phyloP scores from a whole-genome alignment of 2,329 filamentous ascomycete species.

The Aspergillus sp. region DNA sequence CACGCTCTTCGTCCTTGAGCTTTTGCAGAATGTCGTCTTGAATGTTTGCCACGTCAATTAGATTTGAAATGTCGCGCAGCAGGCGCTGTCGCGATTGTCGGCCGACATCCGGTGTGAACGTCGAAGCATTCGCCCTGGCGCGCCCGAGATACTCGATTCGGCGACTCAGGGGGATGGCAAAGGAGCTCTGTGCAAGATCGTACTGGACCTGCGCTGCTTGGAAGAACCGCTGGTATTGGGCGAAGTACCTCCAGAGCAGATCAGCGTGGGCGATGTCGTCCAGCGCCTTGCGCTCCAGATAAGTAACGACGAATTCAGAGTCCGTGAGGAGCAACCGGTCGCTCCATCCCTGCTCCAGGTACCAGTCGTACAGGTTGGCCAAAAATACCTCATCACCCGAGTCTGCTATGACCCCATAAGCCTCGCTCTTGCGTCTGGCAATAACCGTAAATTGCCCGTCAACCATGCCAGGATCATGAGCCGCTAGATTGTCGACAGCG shows the following conservation, averaged over 20 bases:
- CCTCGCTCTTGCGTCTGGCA: constrained; percentile 72
- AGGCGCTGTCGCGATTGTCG: constrained; percentile 76
- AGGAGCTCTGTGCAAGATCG: constrained; percentile 72
- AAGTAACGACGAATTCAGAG: constrained; percentile 76
- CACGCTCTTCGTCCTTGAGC: constrained; percentile 61
- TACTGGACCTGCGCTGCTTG: constrained; percentile 81
- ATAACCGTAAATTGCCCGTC: constrained; percentile 71
- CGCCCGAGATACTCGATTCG: constrained; percentile 83
- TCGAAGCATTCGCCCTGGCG: constrained; percentile 86
- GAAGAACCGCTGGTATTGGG: constrained; percentile 72
- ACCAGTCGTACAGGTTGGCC: constrained; percentile 96
- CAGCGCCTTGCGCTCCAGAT: constrained; percentile 66
- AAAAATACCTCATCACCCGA: constrained; percentile 92
- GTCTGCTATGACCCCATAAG: constrained; percentile 79
- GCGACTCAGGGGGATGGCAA: constrained; percentile 67
- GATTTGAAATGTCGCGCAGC: constrained; percentile 71
- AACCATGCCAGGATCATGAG: constrained; percentile 58
- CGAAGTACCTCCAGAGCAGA: constrained; percentile 85
- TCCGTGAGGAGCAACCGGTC: constrained; percentile 78
- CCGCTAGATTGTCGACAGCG: constrained; percentile 63
- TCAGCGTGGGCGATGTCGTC: constrained; percentile 72
- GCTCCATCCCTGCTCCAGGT: constrained; percentile 72
- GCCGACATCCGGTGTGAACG: constrained; percentile 64
- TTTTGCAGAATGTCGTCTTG: constrained; percentile 84
- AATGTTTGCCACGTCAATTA: constrained; percentile 87